These are phyloP conservation scores for Pelargonium exstipulatum DNA, from an alignment of 441 rosid genomes.

Conservation along the genomic window DNA sequence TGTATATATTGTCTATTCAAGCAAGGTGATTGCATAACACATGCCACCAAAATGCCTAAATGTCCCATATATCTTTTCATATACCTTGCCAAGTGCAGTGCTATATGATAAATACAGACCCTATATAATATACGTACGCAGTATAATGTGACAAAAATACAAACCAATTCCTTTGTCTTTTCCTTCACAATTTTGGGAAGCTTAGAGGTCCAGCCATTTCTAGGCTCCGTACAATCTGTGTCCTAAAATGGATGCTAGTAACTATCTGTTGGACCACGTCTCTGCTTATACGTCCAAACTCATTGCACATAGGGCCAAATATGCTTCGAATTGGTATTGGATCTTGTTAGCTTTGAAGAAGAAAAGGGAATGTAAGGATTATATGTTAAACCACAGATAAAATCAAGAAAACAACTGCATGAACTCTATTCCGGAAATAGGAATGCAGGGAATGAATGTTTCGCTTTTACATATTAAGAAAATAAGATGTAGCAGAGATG, in stretches of 20 bases:
- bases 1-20: not conserved
- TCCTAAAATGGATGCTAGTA: slow-evolving; percentile 5
- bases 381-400: not conserved
- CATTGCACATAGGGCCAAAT: slow-evolving; percentile 1
- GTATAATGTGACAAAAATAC: not conserved
- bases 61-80: not conserved
- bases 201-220: not conserved
- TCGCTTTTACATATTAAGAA: not conserved
- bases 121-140: not conserved
- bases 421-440: not conserved
- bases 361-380: not conserved
- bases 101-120: not conserved
- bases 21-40: slow-evolving; percentile 3
- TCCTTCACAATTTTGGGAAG: slow-evolving; percentile 5
- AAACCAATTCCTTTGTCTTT: not conserved
- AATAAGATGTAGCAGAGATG: not conserved
- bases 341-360: not conserved
- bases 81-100: slow-evolving; percentile 4
- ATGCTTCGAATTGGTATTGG: not conserved
- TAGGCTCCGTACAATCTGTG: not conserved
- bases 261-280: slow-evolving; percentile 7
- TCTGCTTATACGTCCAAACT: not conserved
- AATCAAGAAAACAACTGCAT: not conserved
- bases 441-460: not conserved
- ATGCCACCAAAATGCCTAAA: not conserved